phyloP scores from a whole-genome alignment of 805 yeast genomes.

The Cyberlindnera samutprakarnensis region DNA sequence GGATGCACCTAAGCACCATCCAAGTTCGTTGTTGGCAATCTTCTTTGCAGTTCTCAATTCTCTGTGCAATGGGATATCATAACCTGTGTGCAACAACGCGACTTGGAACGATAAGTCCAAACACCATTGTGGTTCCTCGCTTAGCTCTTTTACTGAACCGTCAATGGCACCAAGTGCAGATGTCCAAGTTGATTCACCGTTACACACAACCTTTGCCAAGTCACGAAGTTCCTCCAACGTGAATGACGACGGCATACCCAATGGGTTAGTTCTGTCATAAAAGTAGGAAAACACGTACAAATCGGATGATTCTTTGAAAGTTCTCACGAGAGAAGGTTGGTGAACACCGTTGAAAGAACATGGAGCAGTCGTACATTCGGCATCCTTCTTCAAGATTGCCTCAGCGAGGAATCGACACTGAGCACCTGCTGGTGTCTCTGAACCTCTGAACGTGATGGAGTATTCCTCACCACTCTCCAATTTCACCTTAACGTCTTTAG shows the following conservation, averaged over 20 bases:
- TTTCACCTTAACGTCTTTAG: conserved; percentile 56
- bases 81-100: conserved; percentile 89
- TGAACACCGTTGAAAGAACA: conserved; percentile 97
- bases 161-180: conserved; percentile 56
- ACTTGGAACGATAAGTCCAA: conserved; percentile 86
- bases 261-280: conserved; percentile 88
- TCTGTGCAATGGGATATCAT: conserved; percentile 84
- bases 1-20: conserved; percentile 99
- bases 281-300: conserved; percentile 90
- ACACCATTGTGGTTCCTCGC: conserved; percentile 90
- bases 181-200: conserved; percentile 73
- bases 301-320: conserved; percentile 69
- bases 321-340: conserved; percentile 81
- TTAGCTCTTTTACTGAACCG: conserved; percentile 57
- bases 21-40: conserved; percentile 83
- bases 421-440: conserved; percentile 55
- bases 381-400: conserved; percentile 72
- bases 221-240: conserved; percentile 79
- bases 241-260: conserved; percentile 91
- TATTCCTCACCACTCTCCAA: conserved; percentile 39
- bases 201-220: conserved; percentile 77
- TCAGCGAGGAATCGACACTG: conserved; percentile 89
- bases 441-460: conserved; percentile 58
- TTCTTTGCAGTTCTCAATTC: conserved; percentile 90
- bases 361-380: conserved; percentile 64